These are phyloP conservation scores for Phoenix dactylifera DNA, from an alignment of 176 grass and related monocot species.

Conservation along the genomic window DNA sequence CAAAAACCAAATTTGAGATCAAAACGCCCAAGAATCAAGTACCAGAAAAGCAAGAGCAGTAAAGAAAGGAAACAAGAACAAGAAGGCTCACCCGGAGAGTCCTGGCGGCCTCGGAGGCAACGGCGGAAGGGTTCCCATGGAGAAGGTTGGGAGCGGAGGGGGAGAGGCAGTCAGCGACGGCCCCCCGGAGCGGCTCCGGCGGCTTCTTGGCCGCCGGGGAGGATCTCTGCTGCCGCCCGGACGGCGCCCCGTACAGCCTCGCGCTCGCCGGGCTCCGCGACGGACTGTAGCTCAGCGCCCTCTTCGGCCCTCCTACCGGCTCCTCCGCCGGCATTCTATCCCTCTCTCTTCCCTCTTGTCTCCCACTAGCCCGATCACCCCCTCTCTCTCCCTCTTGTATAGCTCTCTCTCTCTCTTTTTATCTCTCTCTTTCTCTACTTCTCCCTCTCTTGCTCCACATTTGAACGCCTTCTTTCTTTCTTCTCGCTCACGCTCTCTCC, in stretches of 20 bases:
- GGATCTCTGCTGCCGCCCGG: slow-evolving; percentile 6
- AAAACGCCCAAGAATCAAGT: neutral
- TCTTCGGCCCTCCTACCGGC: slow-evolving; percentile 27
- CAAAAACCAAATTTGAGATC: neutral
- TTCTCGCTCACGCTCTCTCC: slow-evolving; percentile 1
- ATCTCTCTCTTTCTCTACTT: no score
- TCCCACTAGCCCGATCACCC: neutral
- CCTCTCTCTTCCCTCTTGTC: neutral
- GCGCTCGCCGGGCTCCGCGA: slow-evolving; percentile 25
- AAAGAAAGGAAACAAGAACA: neutral
- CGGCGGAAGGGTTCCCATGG: slow-evolving; percentile 47
- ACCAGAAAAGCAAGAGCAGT: neutral
- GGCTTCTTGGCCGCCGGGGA: slow-evolving; percentile 56
- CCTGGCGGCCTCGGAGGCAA: slow-evolving; percentile 58
- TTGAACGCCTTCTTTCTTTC: slow-evolving; percentile 6
- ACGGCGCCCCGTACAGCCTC: slow-evolving; percentile 39
- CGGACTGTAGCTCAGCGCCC: slow-evolving; percentile 30
- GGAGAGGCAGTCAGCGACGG: slow-evolving; percentile 91
- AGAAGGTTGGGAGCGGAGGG: slow-evolving; percentile 53
- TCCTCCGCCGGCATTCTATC: slow-evolving; percentile 52
- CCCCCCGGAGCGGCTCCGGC: slow-evolving; percentile 71
- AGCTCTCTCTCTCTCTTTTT: no score
- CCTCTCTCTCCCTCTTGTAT: neutral
- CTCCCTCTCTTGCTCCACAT: no score
- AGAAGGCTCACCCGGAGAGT: slow-evolving; percentile 57